phyloP scores from a whole-genome alignment of 495 filamentous ascomycete species.

The Neurospora sp. region DNA sequence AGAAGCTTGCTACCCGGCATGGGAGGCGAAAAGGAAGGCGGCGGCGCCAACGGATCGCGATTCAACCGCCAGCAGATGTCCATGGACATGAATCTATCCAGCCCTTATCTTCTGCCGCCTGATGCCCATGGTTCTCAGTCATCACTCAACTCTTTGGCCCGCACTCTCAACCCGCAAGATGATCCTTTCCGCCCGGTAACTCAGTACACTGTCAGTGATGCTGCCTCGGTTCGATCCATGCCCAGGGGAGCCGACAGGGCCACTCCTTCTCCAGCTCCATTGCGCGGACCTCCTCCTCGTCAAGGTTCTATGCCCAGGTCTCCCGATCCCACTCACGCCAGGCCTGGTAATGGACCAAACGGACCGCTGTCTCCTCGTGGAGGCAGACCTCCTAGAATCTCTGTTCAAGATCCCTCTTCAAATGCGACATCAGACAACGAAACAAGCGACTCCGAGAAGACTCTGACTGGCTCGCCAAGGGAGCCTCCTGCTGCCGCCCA shows the following conservation, averaged over 20 bases:
- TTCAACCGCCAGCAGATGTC: conserved; percentile 70
- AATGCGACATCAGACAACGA: not conserved
- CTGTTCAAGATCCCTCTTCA: not conserved
- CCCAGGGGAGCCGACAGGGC: conserved; percentile 44
- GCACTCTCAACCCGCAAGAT: conserved; percentile 55
- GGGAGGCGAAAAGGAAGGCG: conserved; percentile 38
- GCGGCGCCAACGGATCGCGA: conserved; percentile 24
- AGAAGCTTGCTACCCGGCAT: conserved; percentile 26
- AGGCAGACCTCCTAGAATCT: not conserved
- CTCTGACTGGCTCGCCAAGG: not conserved
- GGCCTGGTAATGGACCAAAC: not conserved
- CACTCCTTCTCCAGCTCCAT: not conserved
- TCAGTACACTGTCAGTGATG: conserved; percentile 48
- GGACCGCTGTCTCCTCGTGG: not conserved
- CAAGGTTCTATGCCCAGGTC: not conserved
- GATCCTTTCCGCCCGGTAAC: conserved; percentile 76
- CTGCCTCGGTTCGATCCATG: conserved; percentile 47
- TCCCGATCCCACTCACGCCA: not conserved
- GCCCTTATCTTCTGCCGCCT: conserved; percentile 84
- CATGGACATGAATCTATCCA: conserved; percentile 69
- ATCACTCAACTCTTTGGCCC: conserved; percentile 75
- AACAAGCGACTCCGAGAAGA: not conserved
- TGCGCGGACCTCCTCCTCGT: not conserved
- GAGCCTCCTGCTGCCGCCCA: conserved; percentile 27
- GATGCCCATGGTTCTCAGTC: conserved; percentile 67